A percentile compares a stretch with the other conserved stretches of the same genome.
phyloP scores from a whole-genome alignment of 495 filamentous ascomycete species.

The Penicillium malachiteum region DNA sequence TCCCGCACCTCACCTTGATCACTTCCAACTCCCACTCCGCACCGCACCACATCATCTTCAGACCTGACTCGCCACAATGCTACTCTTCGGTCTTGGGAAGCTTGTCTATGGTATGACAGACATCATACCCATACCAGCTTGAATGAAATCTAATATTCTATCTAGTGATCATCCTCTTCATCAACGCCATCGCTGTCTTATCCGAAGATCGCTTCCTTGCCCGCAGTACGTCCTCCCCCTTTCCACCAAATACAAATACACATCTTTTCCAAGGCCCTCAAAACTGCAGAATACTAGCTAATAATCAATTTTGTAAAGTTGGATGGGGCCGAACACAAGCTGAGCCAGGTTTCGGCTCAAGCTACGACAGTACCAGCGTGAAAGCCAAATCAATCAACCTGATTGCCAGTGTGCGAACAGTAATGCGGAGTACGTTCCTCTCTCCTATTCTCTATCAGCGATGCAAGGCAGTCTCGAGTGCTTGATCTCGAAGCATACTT shows the following conservation, averaged over 20 bases:
- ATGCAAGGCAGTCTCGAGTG: not conserved
- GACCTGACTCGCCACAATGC: constrained; percentile 45
- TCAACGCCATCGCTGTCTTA: constrained; percentile 92
- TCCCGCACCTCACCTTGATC: constrained; percentile 24
- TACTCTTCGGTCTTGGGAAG: constrained; percentile 69
- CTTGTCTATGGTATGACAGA: constrained; percentile 63
- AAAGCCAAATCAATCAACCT: constrained; percentile 86
- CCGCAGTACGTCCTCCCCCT: constrained; percentile 63
- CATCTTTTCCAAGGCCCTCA: not conserved
- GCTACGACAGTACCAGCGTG: constrained; percentile 70
- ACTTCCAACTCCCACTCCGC: constrained; percentile 15
- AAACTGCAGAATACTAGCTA: not conserved
- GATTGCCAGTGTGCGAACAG: constrained; percentile 83
- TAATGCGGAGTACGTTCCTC: constrained; percentile 83
- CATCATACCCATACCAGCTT: not conserved
- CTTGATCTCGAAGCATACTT: not conserved
- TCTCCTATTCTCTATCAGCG: not conserved
- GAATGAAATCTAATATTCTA: constrained; percentile 12
- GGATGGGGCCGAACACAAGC: constrained; percentile 68
- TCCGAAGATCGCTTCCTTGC: constrained; percentile 98
- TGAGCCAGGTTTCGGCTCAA: constrained; percentile 74
- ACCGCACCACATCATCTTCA: constrained; percentile 4
- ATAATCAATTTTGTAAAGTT: constrained; percentile 50
- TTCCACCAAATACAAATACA: not conserved
- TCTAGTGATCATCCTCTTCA: constrained; percentile 76